Evolutionary conservation across 2,329 filamentous ascomycete species (phyloP).

Genomic region (Cordyceps militaris): DNA sequence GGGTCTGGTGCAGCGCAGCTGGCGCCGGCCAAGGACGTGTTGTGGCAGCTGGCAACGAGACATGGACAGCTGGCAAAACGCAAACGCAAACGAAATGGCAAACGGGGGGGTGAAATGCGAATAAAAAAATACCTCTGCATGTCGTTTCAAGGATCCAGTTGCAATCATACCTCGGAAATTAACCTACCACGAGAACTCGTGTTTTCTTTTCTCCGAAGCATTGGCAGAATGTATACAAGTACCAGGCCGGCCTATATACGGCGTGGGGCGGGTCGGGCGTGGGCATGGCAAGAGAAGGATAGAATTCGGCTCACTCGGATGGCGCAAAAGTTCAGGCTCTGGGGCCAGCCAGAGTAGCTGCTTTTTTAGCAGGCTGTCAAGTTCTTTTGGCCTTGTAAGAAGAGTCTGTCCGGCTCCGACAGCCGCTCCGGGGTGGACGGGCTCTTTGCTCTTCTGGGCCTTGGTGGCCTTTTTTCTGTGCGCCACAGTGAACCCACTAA

Average conservation of each 20-base stretch:
- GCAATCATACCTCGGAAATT: neutral
- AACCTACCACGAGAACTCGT: neutral
- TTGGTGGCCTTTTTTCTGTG: neutral
- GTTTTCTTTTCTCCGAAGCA: neutral
- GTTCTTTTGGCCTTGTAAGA: neutral
- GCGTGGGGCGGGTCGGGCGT: neutral
- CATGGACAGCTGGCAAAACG: neutral
- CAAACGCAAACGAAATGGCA: neutral
- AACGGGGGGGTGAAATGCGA: neutral
- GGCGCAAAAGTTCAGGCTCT: neutral
- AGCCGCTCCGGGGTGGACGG: neutral
- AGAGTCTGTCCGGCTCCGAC: conserved; percentile 10
- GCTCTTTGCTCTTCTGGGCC: conserved; percentile 1
- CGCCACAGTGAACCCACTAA: neutral
- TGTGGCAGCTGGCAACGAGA: neutral
- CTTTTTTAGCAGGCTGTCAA: neutral
- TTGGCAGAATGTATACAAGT: neutral
- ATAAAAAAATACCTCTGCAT: too few species aligned
- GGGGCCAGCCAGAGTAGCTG: neutral
- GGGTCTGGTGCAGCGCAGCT: neutral
- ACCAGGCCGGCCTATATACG: neutral
- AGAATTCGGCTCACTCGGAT: conserved; percentile 11
- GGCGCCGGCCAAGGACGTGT: neutral
- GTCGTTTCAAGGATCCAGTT: neutral
- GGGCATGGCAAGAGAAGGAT: conserved; percentile 11